These are phyloP conservation scores for Xanthoconium separans DNA, from an alignment of 1,284 basidiomycete genomes.

Conservation along the genomic window DNA sequence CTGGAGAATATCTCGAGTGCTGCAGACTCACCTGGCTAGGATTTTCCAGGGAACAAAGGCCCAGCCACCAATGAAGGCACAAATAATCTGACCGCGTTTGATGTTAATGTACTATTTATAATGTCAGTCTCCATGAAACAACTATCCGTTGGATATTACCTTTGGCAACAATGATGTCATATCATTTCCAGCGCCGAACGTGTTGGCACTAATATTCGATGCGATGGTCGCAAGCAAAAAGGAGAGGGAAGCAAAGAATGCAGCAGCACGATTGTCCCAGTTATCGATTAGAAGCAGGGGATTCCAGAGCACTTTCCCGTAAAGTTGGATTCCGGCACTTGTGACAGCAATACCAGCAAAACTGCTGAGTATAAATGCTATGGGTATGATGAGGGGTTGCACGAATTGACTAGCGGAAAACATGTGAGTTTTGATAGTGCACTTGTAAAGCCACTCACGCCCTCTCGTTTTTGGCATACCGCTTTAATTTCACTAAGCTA, in stretches of 20 bases:
- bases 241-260: conserved; percentile 61
- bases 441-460: conserved; percentile 16
- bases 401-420: conserved; percentile 44
- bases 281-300: conserved; percentile 48
- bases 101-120: conserved; percentile 55
- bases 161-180: conserved; percentile 53
- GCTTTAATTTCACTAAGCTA: conserved; percentile 13
- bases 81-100: conserved; percentile 60
- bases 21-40: conserved; percentile 39
- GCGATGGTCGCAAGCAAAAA: conserved; percentile 60
- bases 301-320: conserved; percentile 52
- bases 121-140: conserved; percentile 6
- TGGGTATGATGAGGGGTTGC: conserved; percentile 57
- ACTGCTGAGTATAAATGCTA: conserved; percentile 53
- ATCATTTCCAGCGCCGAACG: conserved; percentile 63
- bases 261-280: conserved; percentile 65
- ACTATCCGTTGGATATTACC: conserved; percentile 6
- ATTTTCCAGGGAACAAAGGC: conserved; percentile 54
- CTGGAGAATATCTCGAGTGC: neutral
- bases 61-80: conserved; percentile 59
- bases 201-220: conserved; percentile 65
- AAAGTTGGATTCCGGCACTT: conserved; percentile 47
- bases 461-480: conserved; percentile 29
- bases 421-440: neutral
- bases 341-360: conserved; percentile 61